A percentile compares a stretch with the other conserved stretches of the same genome.
Evolutionary conservation across 2,329 filamentous ascomycete genomes (phyloP).

Genomic region (Alternaria gansuensis): DNA sequence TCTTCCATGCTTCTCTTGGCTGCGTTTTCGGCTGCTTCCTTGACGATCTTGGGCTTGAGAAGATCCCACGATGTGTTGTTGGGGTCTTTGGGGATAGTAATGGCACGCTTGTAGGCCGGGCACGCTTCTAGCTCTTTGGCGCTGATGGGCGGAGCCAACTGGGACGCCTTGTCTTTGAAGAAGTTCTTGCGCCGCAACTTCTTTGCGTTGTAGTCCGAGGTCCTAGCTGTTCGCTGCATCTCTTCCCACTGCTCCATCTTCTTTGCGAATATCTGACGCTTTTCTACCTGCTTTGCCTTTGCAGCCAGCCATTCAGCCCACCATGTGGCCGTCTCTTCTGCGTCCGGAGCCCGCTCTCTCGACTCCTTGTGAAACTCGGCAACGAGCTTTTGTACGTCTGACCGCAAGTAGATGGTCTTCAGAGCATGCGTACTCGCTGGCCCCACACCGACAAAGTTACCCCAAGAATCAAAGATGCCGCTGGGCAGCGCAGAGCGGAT

Average conservation of each 20-base stretch:
- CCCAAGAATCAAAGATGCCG: constrained; percentile 52
- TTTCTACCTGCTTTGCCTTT: constrained; percentile 41
- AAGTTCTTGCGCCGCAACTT: constrained; percentile 48
- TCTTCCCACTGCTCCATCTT: constrained; percentile 54
- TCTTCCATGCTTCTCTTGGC: constrained; percentile 20
- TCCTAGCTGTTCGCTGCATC: constrained; percentile 39
- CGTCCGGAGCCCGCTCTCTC: constrained; percentile 27
- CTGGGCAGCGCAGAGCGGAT: constrained; percentile 45
- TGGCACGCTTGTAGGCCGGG: constrained; percentile 51
- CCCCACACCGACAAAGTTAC: constrained; percentile 51
- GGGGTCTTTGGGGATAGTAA: constrained; percentile 53
- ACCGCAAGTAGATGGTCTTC: constrained; percentile 45
- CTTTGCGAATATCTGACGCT: constrained; percentile 45
- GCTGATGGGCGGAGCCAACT: constrained; percentile 51
- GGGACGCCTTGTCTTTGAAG: constrained; percentile 50
- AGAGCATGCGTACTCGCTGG: constrained; percentile 46
- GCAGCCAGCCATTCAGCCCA: constrained; percentile 34
- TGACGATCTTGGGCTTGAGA: constrained; percentile 50
- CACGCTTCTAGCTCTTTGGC: constrained; percentile 50
- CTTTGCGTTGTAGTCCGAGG: constrained; percentile 43
- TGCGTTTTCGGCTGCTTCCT: constrained; percentile 41
- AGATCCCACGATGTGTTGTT: constrained; percentile 50
- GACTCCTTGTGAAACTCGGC: constrained; percentile 34
- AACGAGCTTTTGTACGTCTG: constrained; percentile 44
- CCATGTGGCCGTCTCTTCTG: constrained; percentile 35